phyloP scores from a whole-genome alignment of 2,329 filamentous ascomycete genomes.

The Ploettnerulaceae sp. region DNA sequence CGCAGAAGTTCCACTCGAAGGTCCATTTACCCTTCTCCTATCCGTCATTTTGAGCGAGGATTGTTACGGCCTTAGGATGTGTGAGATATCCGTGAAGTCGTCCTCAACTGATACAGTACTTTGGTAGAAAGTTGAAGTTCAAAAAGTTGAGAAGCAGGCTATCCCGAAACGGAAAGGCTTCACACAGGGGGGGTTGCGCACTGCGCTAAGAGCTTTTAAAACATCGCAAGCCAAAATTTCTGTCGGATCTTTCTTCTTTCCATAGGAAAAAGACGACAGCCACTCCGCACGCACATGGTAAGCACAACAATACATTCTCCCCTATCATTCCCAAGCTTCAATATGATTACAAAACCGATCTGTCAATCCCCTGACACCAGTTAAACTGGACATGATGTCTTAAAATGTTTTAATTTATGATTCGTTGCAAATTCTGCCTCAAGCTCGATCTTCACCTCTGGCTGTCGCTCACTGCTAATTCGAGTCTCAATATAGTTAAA shows the following conservation, averaged over 20 bases:
- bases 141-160: conserved; percentile 1
- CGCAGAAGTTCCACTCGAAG: conserved; percentile 68
- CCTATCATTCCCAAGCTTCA: conserved; percentile 21
- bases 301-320: conserved; percentile 4
- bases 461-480: conserved; percentile 11
- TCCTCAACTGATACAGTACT: background rate
- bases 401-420: conserved; percentile 48
- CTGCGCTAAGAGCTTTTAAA: conserved; percentile 6
- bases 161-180: conserved; percentile 5
- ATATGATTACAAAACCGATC: conserved; percentile 67
- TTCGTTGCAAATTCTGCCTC: conserved; percentile 4
- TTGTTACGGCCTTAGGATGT: background rate
- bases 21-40: conserved; percentile 85
- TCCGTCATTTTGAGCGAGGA: conserved; percentile 59
- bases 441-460: conserved; percentile 4
- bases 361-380: conserved; percentile 76
- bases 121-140: background rate
- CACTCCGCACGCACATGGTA: conserved; percentile 9
- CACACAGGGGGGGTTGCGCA: background rate
- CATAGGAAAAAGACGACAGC: conserved; percentile 8
- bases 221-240: conserved; percentile 9
- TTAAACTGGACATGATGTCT: conserved; percentile 41
- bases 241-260: conserved; percentile 1
- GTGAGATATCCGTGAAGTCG: background rate
- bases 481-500: conserved; percentile 6